Base-by-base conservation (phyloP, 805 yeast species). In the Starmerella sp. region DNA sequence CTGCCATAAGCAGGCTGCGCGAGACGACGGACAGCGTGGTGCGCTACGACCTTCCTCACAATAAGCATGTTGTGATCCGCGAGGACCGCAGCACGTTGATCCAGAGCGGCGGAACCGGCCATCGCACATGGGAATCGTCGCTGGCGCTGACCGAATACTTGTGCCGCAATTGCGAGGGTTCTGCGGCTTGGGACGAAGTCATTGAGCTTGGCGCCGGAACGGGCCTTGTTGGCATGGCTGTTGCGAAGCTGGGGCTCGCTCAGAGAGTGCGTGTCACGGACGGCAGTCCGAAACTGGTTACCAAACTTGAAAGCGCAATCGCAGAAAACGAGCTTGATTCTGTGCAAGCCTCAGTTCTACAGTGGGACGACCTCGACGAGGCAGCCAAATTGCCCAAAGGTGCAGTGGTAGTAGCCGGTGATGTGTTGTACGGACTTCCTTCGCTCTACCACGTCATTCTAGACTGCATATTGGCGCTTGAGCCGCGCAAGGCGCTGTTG, bases 121-220 rank as follows among this genome's bases (percentile, higher is more conserved):
- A 54, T 43, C 54, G 62, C 7, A 59, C 62, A 2, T 59, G 62
- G 62, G 62, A 59, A 41, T 57, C 62, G 5, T 57, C 60, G 15
- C 50, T 59, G 9, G 62, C 55, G 2, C 28, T 59, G 11, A 41
- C 57, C 17, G 62, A 59, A 30, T 54, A 22, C 30, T 34, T 59
- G 4, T 56, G 59, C 50, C n/a, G n/a, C n/a, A 13, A 8, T 1
- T 31, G 6, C 15, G 45, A 46, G 5, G 28, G 51, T n/a, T 13
- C 10, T 9, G 50, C 34, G 8, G 15, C n/a, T 11, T 13, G 45
- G 6, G 49, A 31, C 15, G n/a, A 6, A 4, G 49, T 45, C 28
- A 35, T 59, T 8, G 62, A 59, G 53, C 49, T 59, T 3, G 62
- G 62, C 2, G 54, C 56, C 5, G 62, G 62, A n/a, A 59, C 62